These are phyloP conservation scores for Crithidia sp. DNA, from an alignment of 208 protist genomes.

Conservation along the genomic window DNA sequence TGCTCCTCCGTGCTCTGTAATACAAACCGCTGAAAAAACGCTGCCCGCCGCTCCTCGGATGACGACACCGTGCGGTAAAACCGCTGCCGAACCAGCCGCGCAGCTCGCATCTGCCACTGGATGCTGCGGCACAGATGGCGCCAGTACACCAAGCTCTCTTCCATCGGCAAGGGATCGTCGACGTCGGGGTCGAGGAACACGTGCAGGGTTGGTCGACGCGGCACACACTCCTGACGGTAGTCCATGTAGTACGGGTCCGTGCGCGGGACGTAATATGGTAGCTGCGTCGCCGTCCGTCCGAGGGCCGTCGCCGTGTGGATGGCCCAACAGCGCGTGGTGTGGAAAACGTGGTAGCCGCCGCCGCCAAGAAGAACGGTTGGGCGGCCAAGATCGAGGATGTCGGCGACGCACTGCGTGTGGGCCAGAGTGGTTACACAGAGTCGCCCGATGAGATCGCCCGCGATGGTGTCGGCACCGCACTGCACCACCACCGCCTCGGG, in stretches of 20 bases:
- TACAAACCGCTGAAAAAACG: constrained; percentile 6
- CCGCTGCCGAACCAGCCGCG: constrained; percentile 48
- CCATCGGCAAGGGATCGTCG: constrained; percentile 56
- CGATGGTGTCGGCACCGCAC: constrained; percentile 98
- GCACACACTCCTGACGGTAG: constrained; percentile 64
- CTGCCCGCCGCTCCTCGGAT: constrained; percentile 13
- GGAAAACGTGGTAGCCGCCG: constrained; percentile 99
- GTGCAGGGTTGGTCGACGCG: constrained; percentile 72
- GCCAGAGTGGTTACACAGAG: constrained; percentile 96
- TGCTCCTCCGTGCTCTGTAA: background rate
- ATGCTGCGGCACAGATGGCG: constrained; percentile 72
- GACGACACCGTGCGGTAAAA: constrained; percentile 54
- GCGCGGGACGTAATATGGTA: constrained; percentile 76
- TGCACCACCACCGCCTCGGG: constrained; percentile 98
- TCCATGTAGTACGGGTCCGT: constrained; percentile 79
- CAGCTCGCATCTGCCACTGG: constrained; percentile 63
- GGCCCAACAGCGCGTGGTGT: constrained; percentile 98
- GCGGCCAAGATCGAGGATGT: constrained; percentile 91
- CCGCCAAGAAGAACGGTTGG: constrained; percentile 98
- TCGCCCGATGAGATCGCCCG: constrained; percentile 96
- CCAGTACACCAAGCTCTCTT: constrained; percentile 61
- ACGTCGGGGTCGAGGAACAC: constrained; percentile 75
- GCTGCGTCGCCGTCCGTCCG: constrained; percentile 49
- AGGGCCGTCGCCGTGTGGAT: constrained; percentile 95
- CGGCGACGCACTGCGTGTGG: constrained; percentile 95